A percentile compares a stretch with the other conserved stretches of the same genome.
phyloP scores from a whole-genome alignment of 106 monocot genomes.

The Posidonia australis region DNA sequence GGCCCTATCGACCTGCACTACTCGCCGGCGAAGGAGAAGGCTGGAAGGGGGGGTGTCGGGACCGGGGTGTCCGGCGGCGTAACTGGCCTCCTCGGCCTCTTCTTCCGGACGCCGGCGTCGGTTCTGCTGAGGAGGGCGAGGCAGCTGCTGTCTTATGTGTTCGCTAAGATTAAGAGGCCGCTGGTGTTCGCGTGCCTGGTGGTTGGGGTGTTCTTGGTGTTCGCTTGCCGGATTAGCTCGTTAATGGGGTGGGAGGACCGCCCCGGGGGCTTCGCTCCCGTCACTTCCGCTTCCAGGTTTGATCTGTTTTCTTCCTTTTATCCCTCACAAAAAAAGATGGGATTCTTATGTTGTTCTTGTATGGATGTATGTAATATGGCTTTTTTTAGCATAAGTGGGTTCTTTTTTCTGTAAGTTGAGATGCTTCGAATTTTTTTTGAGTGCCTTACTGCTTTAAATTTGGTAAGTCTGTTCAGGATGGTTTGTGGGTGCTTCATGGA shows the following conservation, averaged over 20 bases:
- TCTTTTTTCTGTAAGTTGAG: too few relatives aligned
- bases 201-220: neutral
- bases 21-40: slow-evolving; percentile 13
- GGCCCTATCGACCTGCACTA: neutral
- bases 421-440: too few relatives aligned
- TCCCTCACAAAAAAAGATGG: too few relatives aligned
- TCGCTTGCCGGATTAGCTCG: neutral
- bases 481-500: too few relatives aligned
- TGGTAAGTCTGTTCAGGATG: too few relatives aligned
- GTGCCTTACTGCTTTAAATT: too few relatives aligned
- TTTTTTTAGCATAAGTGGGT: too few relatives aligned
- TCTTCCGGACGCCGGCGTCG: neutral
- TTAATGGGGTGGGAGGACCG: slow-evolving; percentile 6
- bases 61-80: too few relatives aligned
- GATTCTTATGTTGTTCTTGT: neutral
- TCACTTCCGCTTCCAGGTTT: slow-evolving; percentile 13
- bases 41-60: neutral
- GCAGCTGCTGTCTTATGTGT: neutral
- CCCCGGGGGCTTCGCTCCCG: neutral
- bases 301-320: neutral
- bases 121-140: neutral
- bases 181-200: slow-evolving; percentile 1
- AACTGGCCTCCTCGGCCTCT: too few relatives aligned
- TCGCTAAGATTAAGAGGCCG: neutral
- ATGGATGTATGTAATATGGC: too few relatives aligned